Evolutionary conservation across 768 basidiomycete species (phyloP).

Genomic region (Auriscalpium orientale): DNA sequence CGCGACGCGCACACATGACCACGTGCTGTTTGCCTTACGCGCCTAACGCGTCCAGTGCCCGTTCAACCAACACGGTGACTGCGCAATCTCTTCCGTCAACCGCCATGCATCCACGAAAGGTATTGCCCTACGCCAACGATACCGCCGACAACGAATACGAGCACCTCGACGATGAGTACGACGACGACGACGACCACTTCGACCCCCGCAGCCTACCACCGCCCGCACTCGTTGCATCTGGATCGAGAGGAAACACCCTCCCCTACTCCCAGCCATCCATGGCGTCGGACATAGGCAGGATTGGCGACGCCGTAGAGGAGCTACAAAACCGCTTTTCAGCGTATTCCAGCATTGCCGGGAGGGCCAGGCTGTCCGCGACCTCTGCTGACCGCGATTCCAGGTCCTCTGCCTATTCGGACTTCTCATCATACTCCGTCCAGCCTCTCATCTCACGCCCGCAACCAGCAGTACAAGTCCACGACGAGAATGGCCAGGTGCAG

Average conservation of each 20-base stretch:
- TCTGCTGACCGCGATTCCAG: background rate
- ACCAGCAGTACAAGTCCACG: background rate
- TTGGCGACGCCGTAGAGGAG: conserved; percentile 10
- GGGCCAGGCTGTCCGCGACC: background rate
- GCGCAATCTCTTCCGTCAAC: no score
- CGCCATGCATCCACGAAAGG: no score
- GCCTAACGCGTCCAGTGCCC: no score
- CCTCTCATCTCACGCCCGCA: background rate
- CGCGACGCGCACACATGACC: no score
- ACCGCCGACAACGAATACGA: background rate
- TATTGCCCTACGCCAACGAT: no score
- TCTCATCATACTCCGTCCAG: background rate
- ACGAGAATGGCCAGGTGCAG: conserved; percentile 1
- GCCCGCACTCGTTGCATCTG: background rate
- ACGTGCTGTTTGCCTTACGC: no score
- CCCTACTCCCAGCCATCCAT: background rate
- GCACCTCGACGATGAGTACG: background rate
- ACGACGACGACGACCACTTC: conserved; percentile 2
- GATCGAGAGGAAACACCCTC: background rate
- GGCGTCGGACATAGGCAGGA: conserved; percentile 9
- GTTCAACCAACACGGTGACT: no score
- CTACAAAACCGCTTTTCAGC: conserved; percentile 9
- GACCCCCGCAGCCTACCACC: background rate
- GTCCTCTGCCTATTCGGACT: background rate
- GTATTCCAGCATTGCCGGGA: background rate